These are phyloP conservation scores for Purshia tridentata DNA, from an alignment of 306 rosid species.

Conservation along the genomic window DNA sequence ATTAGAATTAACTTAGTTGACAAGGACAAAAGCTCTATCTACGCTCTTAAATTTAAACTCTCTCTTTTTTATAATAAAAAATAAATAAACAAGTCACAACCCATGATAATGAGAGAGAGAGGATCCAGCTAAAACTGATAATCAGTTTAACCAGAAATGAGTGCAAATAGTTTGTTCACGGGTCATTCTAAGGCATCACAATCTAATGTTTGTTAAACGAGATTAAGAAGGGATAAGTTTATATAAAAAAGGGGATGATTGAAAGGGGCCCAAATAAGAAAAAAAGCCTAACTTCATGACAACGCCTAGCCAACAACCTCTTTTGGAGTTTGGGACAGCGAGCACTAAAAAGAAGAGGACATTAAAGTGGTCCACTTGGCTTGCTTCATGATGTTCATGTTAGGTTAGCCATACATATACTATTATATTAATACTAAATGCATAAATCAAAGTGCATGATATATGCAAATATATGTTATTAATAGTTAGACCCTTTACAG, in stretches of 20 bases:
- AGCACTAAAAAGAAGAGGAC: background rate
- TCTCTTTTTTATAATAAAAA: no score
- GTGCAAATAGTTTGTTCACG: conserved; percentile 45
- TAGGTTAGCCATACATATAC: conserved; percentile 11
- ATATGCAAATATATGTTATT: background rate
- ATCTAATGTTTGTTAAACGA: conserved; percentile 32
- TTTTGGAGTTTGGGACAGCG: conserved; percentile 32
- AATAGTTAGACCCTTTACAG: conserved; percentile 41
- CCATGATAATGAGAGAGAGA: conserved; percentile 25
- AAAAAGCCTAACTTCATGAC: conserved; percentile 44
- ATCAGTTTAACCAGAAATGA: conserved; percentile 32
- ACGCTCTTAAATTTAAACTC: no score
- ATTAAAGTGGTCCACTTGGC: conserved; percentile 18
- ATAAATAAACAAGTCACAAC: no score
- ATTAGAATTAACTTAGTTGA: no score
- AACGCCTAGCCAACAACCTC: conserved; percentile 60
- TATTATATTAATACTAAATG: conserved; percentile 7
- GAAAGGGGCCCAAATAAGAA: conserved; percentile 15
- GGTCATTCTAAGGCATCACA: conserved; percentile 43
- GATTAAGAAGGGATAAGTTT: conserved; percentile 19
- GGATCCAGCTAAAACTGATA: conserved; percentile 19
- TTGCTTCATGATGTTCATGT: conserved; percentile 37
- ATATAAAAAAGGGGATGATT: conserved; percentile 14
- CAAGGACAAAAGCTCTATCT: no score
- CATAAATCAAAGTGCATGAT: conserved; percentile 25